A percentile compares a stretch with the other conserved stretches of the same genome.
Evolutionary conservation across 2,329 filamentous ascomycete species (phyloP).

Genomic region (Botryotinia globosa): DNA sequence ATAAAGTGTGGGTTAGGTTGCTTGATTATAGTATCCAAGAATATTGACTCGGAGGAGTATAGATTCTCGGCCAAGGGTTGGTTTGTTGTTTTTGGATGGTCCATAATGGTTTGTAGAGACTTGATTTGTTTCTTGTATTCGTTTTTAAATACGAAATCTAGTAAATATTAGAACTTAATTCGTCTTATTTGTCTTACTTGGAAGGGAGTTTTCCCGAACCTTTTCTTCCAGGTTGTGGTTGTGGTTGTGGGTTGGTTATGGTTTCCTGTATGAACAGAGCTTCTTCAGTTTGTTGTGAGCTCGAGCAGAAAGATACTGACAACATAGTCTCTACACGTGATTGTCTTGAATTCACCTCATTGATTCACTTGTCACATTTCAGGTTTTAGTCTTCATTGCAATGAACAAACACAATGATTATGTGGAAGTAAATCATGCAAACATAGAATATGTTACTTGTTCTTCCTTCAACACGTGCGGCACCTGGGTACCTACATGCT

Average conservation of each 20-base stretch:
- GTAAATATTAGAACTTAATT: not conserved
- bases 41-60: not conserved
- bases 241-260: not conserved
- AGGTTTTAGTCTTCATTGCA: not conserved
- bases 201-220: not conserved
- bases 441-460: not conserved
- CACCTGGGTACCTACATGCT: not conserved
- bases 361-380: not conserved
- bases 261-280: not conserved
- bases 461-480: not conserved
- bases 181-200: not conserved
- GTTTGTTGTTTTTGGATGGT: not conserved
- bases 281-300: not conserved
- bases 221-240: not conserved
- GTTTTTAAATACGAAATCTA: not conserved
- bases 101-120: not conserved
- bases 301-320: not conserved
- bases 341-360: not conserved
- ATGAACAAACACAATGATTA: not conserved
- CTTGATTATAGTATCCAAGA: too few relatives aligned
- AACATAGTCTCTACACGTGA: not conserved
- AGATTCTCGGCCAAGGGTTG: not conserved
- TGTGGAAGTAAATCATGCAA: not conserved
- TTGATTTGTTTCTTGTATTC: not conserved
- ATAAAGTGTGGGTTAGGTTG: not conserved